Percentiles rank a stretch among this genome's conserved stretches.
Evolutionary conservation across 495 filamentous ascomycete genomes (phyloP).

Genomic region (Xylaria bambusicola): DNA sequence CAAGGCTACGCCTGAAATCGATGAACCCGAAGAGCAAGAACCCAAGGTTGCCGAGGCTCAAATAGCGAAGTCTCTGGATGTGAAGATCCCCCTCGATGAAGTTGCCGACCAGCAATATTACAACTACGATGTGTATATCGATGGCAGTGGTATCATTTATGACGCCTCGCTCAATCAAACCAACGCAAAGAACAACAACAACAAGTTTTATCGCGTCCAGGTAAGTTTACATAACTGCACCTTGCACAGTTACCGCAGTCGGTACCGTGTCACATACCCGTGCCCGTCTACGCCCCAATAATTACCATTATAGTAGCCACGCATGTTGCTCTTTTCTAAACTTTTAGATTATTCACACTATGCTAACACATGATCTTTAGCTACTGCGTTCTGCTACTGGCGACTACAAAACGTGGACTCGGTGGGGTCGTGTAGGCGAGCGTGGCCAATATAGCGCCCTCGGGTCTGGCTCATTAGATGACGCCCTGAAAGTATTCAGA

Average conservation of each 20-base stretch:
- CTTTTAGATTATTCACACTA: no score
- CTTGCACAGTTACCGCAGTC: no score
- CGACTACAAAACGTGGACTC: slow-evolving; percentile 61
- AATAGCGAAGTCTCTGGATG: slow-evolving; percentile 45
- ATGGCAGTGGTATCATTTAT: slow-evolving; percentile 61
- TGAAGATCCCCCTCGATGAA: slow-evolving; percentile 52
- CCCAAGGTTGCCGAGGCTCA: slow-evolving; percentile 35
- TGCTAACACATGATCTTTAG: slow-evolving; percentile 31
- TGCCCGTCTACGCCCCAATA: not conserved
- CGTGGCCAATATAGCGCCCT: slow-evolving; percentile 59
- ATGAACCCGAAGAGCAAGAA: slow-evolving; percentile 17
- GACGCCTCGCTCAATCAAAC: slow-evolving; percentile 65
- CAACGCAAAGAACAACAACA: slow-evolving; percentile 61
- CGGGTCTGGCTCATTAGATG: slow-evolving; percentile 38
- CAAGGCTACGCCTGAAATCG: not conserved
- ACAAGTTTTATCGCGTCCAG: slow-evolving; percentile 75
- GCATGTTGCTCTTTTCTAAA: not conserved
- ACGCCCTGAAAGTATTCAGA: slow-evolving; percentile 59
- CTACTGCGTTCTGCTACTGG: slow-evolving; percentile 32
- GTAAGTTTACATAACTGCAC: slow-evolving; percentile 33
- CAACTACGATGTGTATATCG: slow-evolving; percentile 63
- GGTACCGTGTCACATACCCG: no score
- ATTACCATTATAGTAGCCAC: not conserved
- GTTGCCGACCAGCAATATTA: slow-evolving; percentile 27
- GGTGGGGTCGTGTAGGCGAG: slow-evolving; percentile 82